phyloP scores from a whole-genome alignment of 805 yeast species.

The Candida piceae region DNA sequence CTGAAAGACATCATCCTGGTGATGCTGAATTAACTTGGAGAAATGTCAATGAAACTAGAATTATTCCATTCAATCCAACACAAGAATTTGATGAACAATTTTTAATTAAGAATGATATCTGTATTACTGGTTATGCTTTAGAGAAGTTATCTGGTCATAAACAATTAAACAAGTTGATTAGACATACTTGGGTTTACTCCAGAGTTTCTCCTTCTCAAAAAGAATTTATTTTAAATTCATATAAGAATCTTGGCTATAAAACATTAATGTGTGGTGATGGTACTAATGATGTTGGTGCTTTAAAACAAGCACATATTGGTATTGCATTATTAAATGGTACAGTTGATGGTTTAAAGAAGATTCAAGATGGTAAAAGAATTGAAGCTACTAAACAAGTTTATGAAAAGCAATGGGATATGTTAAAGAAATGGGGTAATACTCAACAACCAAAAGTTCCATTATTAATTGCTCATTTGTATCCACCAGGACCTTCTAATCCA shows the following conservation, averaged over 20 bases:
- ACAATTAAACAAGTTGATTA: constrained; percentile 68
- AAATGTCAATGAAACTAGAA: constrained; percentile 69
- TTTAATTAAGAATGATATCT: constrained; percentile 71
- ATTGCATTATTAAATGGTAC: constrained; percentile 97
- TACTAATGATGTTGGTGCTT: constrained; percentile 99
- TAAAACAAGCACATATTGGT: constrained; percentile 97
- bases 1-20: constrained; percentile 58
- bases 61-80: constrained; percentile 60
- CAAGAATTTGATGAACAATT: constrained; percentile 51
- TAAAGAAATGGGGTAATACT: constrained; percentile 78
- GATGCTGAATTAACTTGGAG: constrained; percentile 72
- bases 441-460: constrained; percentile 81
- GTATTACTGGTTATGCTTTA: constrained; percentile 91
- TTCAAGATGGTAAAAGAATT: constrained; percentile 71
- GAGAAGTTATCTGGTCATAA: constrained; percentile 57
- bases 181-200: constrained; percentile 95
- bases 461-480: constrained; percentile 88
- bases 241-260: constrained; percentile 83
- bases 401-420: constrained; percentile 75
- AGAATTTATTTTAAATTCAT: constrained; percentile 78
- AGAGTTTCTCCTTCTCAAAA: constrained; percentile 96
- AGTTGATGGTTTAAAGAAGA: constrained; percentile 85
- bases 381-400: constrained; percentile 64
- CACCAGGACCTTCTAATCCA: constrained; percentile 93
- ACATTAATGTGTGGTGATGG: constrained; percentile 99